phyloP scores from a whole-genome alignment of 306 rosid species.

The Vigna nakashimae region DNA sequence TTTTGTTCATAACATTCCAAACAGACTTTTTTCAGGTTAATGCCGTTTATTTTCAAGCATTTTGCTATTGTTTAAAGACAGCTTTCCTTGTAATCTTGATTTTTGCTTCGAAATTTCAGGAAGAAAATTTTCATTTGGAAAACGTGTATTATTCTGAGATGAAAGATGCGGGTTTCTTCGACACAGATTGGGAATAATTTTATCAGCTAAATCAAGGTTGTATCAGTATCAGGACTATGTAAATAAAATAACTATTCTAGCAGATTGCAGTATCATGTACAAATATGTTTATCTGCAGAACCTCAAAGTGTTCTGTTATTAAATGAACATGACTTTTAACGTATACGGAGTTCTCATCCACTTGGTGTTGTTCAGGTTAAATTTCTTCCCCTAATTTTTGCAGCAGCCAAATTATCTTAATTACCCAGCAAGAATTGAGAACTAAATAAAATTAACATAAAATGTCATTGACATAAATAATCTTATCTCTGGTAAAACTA shows the following conservation, averaged over 20 bases:
- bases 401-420: not conserved
- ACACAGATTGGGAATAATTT: slow-evolving; percentile 32
- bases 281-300: not conserved
- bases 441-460: slow-evolving; percentile 4
- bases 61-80: not conserved
- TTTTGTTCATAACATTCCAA: slow-evolving; percentile 63
- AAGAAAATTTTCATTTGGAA: slow-evolving; percentile 68
- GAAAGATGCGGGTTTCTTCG: slow-evolving; percentile 84
- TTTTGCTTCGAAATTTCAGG: slow-evolving; percentile 45
- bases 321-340: not conserved
- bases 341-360: not conserved
- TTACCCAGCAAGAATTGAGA: not conserved
- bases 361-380: not conserved
- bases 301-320: not conserved
- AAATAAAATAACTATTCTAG: slow-evolving; percentile 29
- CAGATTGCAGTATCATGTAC: not conserved
- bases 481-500: not conserved
- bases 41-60: not conserved
- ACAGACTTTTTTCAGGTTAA: slow-evolving; percentile 71
- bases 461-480: not conserved
- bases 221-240: slow-evolving; percentile 26
- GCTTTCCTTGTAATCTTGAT: not conserved
- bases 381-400: not conserved
- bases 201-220: not conserved
- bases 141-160: slow-evolving; percentile 74